A percentile compares a stretch with the other conserved stretches of the same genome.
phyloP scores from a whole-genome alignment of 2,329 filamentous ascomycete genomes.

The Paracamarosporium sp. region DNA sequence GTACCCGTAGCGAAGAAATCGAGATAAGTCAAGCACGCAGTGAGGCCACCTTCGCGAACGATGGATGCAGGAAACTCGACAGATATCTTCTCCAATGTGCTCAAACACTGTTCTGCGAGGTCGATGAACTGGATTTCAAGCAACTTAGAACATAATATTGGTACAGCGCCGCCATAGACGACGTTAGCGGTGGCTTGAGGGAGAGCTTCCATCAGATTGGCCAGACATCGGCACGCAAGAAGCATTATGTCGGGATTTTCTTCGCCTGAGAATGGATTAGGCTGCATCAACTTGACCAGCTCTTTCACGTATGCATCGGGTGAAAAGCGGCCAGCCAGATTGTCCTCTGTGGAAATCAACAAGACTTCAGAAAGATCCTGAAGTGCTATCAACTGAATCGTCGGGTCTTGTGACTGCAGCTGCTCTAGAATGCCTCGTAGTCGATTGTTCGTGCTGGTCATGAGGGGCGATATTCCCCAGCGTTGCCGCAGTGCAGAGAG shows the following conservation, averaged over 20 bases:
- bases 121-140: constrained; percentile 98
- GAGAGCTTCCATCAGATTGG: constrained; percentile 96
- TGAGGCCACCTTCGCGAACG: constrained; percentile 92
- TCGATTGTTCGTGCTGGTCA: constrained; percentile 81
- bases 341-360: constrained; percentile 95
- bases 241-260: constrained; percentile 98
- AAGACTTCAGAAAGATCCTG: constrained; percentile 93
- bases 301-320: constrained; percentile 96
- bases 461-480: constrained; percentile 72
- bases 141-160: constrained; percentile 91
- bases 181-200: constrained; percentile 93
- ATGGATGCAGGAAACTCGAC: constrained; percentile 94
- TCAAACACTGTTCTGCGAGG: constrained; percentile 93
- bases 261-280: constrained; percentile 79
- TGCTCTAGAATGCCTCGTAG: constrained; percentile 68
- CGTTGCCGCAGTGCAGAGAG: constrained; percentile 86
- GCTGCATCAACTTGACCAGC: constrained; percentile 88
- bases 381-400: constrained; percentile 87
- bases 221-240: constrained; percentile 90
- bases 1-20: constrained; percentile 99
- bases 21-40: constrained; percentile 92
- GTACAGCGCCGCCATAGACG: constrained; percentile 95
- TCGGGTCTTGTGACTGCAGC: constrained; percentile 82
- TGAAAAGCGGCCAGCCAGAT: constrained; percentile 91
- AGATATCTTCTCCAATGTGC: constrained; percentile 96